Percentiles rank a stretch among this genome's conserved stretches.
These are phyloP conservation scores for Cucumis melo DNA, from an alignment of 306 rosid genomes.

Conservation along the genomic window DNA sequence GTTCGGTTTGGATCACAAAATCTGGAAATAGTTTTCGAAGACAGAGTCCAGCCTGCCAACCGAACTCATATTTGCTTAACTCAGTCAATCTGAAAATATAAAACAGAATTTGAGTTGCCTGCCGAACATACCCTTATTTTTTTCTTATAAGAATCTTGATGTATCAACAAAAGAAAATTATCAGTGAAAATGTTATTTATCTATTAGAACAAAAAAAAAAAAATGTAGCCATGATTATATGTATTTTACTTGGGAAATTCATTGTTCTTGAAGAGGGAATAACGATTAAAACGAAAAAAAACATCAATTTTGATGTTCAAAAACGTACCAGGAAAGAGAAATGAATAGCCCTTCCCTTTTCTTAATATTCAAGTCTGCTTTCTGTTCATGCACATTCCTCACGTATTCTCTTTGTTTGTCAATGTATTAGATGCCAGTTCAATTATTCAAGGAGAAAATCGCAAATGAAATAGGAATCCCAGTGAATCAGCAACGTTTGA, in stretches of 20 bases:
- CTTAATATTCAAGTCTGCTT: not conserved
- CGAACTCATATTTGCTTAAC: no score
- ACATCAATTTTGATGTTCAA: no score
- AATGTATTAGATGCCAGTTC: slow-evolving; percentile 61
- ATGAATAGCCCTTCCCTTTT: not conserved
- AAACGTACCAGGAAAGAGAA: not conserved
- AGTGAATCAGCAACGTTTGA: slow-evolving; percentile 73
- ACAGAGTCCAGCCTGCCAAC: no score
- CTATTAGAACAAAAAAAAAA: no score
- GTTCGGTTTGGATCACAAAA: no score
- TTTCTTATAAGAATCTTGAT: not conserved
- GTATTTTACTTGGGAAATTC: not conserved
- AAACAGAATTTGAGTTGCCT: no score
- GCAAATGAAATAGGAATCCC: slow-evolving; percentile 71
- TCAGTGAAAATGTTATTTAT: not conserved
- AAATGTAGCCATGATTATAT: not conserved
- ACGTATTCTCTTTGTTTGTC: not conserved
- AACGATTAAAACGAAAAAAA: not conserved
- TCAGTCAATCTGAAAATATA: no score
- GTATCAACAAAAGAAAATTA: not conserved
- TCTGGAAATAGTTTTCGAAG: no score
- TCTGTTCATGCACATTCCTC: not conserved
- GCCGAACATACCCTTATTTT: no score
- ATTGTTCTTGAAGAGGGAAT: not conserved
- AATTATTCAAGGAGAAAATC: slow-evolving; percentile 72